Base-by-base conservation (phyloP, 169 alveolate genomes). In the Plasmodium sp. region DNA sequence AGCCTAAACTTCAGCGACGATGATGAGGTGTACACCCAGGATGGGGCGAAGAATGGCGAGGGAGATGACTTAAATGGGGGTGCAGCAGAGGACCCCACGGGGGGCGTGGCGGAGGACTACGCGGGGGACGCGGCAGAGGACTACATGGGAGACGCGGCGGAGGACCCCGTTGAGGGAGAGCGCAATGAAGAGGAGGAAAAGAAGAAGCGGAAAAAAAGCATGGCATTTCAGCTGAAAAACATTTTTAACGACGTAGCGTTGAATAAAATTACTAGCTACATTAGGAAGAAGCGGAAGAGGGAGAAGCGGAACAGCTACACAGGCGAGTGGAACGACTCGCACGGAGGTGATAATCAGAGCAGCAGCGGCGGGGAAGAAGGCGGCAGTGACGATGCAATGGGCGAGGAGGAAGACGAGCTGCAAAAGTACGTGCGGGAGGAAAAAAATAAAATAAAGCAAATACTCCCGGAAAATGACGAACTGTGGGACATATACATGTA, bases 1-100 rank as follows among this genome's bases (percentile, higher is more conserved):
- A 88, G 94, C 51, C 80, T 88, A 80, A 79, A 88, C 83, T 88
- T 88, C 51, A 88, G 94, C 71, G 94, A 88, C 72, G 94, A 88
- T 88, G 94, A 88, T 73, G 80, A 71, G 41, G 43, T 88, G 72
- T 79, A 77, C 18, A 83, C 81, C 81, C 41, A 88, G 18, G 54
- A 34, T 9, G 94, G 39, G 22, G 75, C 45, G 5, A 54, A 16
- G 41, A 45, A 43, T 22, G 36, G 62, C 18, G 83, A 88, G 31
- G 51, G 22, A 6, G 45, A 80, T 80, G 31, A 88, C 83, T 73
- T 81, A 33, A 88, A 88, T 79, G 43, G 2, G 36, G 77, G 27
- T 72, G 33, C 54, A 71, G 58, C 18, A 31, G 48, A 36, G 18
- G 41, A 27, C 16, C 48, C 34, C n/a, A 84, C n/a, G 83, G 48